Evolutionary conservation across 2,329 filamentous ascomycete genomes (phyloP).

Genomic region (Pseudogymnoascus sp.): DNA sequence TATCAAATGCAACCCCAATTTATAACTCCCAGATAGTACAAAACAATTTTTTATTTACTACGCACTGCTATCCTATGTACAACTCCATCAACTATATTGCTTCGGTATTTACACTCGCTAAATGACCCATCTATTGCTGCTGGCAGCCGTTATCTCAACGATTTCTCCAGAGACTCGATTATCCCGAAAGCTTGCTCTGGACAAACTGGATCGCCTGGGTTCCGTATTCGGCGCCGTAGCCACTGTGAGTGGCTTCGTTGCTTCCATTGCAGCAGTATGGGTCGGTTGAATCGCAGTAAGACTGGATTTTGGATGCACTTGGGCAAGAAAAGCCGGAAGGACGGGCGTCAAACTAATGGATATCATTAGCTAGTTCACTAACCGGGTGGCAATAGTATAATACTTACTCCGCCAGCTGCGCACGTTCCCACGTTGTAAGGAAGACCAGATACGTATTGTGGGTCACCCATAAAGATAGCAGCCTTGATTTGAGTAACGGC

Average conservation of each 20-base stretch:
- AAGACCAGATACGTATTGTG: slow-evolving; percentile 39
- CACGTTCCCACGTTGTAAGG: slow-evolving; percentile 56
- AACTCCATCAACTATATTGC: not conserved
- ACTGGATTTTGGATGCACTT: slow-evolving; percentile 43
- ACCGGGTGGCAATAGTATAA: not conserved
- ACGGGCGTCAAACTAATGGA: slow-evolving; percentile 50
- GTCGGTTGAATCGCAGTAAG: slow-evolving; percentile 58
- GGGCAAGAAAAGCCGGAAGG: slow-evolving; percentile 49
- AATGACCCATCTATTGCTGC: not conserved
- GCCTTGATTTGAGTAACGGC: slow-evolving; percentile 41
- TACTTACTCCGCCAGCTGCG: slow-evolving; percentile 46
- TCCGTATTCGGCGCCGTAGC: slow-evolving; percentile 58
- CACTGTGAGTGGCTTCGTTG: slow-evolving; percentile 52
- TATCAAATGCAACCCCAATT: not conserved
- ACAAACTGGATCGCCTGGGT: slow-evolving; percentile 52
- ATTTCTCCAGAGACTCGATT: not conserved
- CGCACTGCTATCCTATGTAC: not conserved
- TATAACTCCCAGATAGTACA: not conserved
- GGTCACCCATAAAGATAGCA: slow-evolving; percentile 43
- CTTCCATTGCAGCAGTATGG: slow-evolving; percentile 62
- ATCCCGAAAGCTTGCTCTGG: slow-evolving; percentile 32
- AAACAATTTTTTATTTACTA: not conserved
- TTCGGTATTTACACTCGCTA: not conserved
- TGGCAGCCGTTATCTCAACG: not conserved
- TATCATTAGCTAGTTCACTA: not conserved